Conservation (phyloP, 2,329 filamentous ascomycete genomes). For the Fulvia fulva region DNA sequence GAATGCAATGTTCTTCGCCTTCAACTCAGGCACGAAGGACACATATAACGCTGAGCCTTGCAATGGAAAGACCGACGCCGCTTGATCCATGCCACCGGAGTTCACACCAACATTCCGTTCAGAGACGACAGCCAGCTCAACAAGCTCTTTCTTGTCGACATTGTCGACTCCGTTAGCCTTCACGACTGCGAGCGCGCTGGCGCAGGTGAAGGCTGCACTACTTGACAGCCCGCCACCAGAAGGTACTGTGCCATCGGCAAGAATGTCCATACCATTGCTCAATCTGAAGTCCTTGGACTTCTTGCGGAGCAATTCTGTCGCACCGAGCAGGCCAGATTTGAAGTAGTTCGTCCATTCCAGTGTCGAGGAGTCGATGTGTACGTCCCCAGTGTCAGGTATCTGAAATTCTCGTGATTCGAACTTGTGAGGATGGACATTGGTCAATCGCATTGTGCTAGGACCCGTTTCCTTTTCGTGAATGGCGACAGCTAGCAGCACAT, state of each 20-base stretch:
- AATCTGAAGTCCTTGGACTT: conserved; percentile 58
- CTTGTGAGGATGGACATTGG: conserved; percentile 71
- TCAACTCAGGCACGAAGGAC: conserved; percentile 76
- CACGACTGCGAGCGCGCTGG: conserved; percentile 83
- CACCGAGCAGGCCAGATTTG: conserved; percentile 82
- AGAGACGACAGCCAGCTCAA: conserved; percentile 89
- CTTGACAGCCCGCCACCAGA: conserved; percentile 89
- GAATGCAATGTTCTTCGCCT: conserved; percentile 73
- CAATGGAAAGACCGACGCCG: conserved; percentile 88
- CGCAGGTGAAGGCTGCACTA: conserved; percentile 88
- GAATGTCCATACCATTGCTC: conserved; percentile 75
- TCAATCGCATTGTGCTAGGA: conserved; percentile 66
- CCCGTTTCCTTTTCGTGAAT: conserved; percentile 51
- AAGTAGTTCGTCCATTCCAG: conserved; percentile 99
- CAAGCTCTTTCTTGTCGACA: conserved; percentile 86
- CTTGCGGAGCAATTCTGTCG: conserved; percentile 70
- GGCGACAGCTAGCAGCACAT: conserved; percentile 80
- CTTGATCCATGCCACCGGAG: conserved; percentile 97
- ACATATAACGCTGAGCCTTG: conserved; percentile 85
- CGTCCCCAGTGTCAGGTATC: conserved; percentile 56
- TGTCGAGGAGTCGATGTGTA: conserved; percentile 70
- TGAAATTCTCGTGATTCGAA: conserved; percentile 74
- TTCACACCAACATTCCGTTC: conserved; percentile 95
- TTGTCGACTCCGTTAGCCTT: conserved; percentile 72
- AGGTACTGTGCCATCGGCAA: conserved; percentile 89